Evolutionary conservation across 306 rosid species (phyloP).

Genomic region (Corylus heterophylla): DNA sequence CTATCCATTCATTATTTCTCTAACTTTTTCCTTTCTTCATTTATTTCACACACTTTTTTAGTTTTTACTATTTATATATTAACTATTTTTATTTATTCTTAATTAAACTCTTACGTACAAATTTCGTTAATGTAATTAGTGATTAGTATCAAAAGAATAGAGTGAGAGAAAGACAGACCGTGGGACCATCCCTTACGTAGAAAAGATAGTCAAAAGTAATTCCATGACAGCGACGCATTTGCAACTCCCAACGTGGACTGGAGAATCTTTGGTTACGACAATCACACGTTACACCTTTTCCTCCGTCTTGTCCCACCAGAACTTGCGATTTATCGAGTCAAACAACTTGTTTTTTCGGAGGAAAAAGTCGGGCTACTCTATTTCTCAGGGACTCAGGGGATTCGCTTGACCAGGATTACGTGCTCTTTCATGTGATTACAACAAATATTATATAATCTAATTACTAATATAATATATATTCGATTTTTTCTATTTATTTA

Average conservation of each 20-base stretch:
- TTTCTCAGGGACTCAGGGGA: no score
- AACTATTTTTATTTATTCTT: no score
- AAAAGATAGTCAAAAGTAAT: conserved; percentile 31
- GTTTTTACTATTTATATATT: background rate
- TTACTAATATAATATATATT: no score
- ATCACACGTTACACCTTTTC: background rate
- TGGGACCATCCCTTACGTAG: background rate
- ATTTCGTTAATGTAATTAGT: background rate
- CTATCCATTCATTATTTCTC: background rate
- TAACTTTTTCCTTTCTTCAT: no score
- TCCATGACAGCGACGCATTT: conserved; percentile 22
- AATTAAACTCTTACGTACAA: no score
- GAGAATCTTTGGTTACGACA: conserved; percentile 13
- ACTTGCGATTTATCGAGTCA: background rate
- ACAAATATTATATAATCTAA: no score
- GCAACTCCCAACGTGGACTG: conserved; percentile 14
- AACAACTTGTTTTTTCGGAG: background rate
- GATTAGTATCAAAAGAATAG: background rate
- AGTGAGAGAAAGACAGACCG: background rate
- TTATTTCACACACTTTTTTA: background rate
- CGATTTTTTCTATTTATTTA: no score
- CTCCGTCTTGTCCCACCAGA: background rate
- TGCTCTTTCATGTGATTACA: no score
- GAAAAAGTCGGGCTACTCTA: no score
- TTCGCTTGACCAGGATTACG: no score